Base-by-base conservation (phyloP, 352 stramenopile species). In the Globisporangium rhizosaccharum region DNA sequence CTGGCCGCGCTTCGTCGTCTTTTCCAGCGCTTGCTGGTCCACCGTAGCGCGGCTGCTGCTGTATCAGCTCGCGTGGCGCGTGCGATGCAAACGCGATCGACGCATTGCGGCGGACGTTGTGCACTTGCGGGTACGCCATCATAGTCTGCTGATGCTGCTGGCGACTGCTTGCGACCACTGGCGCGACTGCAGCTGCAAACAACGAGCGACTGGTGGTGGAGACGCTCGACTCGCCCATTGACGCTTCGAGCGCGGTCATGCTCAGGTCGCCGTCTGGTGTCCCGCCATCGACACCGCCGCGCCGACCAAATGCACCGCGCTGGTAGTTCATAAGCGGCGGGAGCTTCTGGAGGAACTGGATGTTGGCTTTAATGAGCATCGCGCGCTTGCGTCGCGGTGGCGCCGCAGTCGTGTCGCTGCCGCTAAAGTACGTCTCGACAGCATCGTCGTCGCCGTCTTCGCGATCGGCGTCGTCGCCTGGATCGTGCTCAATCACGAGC, bases 151-250 rank as follows among this genome's bases (percentile, higher is more conserved):
- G 25, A 0, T 59, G 30, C 33, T 23, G 46, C 23, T 12, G 47
- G 44, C 14, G 44, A 48, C 44, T 63, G 20, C 20, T 48, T 42
- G 18, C 66, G 33, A 65, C 42, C 3, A 44, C 61, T 18, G 64
- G 59, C 7, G 76, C 68, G 18, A 87, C 76, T 20, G 85, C 60
- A 1, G 75, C 76, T 18, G 69, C 75, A 14, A 18, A 42, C 68
- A 54, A 4, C 11, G 47, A 17, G 5, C 51, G n/a, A 11, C n/a
- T 47, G 10, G 28, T 44, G 0, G 74, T 82, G 42, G 86, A 73
- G 53, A 91, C 88, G 62, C 79, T 87, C 55, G 79, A 85, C 53
- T 88, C 79, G 46, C 83, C 70, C 60, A 91, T 79, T 2, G 77
- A 80, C 47, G 84, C 72, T 61, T 89, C 77, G 41, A 91, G 65